These are phyloP conservation scores for Myxozyma kluyveri DNA, from an alignment of 805 yeast genomes.

Conservation along the genomic window DNA sequence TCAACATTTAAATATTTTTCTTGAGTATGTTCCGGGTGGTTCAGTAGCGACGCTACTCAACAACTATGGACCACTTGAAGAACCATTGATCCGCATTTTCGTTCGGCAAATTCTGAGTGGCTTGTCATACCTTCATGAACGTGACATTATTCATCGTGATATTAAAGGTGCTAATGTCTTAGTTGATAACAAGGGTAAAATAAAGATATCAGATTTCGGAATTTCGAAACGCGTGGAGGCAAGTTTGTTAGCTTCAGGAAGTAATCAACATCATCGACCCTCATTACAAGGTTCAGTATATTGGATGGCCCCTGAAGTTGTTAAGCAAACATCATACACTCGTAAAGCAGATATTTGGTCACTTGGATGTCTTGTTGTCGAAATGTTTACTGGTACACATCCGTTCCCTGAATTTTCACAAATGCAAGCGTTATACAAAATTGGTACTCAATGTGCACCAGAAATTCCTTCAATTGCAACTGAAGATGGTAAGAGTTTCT, in stretches of 20 bases:
- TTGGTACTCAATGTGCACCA: constrained; percentile 74
- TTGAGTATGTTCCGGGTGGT: constrained; percentile 73
- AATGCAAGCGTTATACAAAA: constrained; percentile 94
- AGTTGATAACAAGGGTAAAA: constrained; percentile 75
- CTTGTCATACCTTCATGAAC: constrained; percentile 66
- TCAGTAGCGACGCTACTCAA: constrained; percentile 66
- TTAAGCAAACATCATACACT: constrained; percentile 86
- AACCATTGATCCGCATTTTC: constrained; percentile 67
- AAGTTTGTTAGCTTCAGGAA: constrained; percentile 38
- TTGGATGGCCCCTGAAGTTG: constrained; percentile 99
- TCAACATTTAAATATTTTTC: constrained; percentile 69
- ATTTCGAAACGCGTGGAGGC: constrained; percentile 69
- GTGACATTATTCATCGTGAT: constrained; percentile 78
- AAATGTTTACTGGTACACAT: constrained; percentile 93
- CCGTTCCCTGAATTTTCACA: constrained; percentile 94
- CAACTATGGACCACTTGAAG: constrained; percentile 78
- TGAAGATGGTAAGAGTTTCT: constrained; percentile 62
- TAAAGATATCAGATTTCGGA: constrained; percentile 85
- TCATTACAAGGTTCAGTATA: constrained; percentile 92
- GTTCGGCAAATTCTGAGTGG: constrained; percentile 76
- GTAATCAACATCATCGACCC: constrained; percentile 52
- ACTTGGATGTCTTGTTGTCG: constrained; percentile 88
- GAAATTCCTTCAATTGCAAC: constrained; percentile 67
- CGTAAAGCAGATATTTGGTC: constrained; percentile 97
- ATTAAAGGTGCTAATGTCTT: constrained; percentile 86